These are phyloP conservation scores for Arctostaphylos glauca DNA, from an alignment of 148 eudicot genomes.

Conservation along the genomic window DNA sequence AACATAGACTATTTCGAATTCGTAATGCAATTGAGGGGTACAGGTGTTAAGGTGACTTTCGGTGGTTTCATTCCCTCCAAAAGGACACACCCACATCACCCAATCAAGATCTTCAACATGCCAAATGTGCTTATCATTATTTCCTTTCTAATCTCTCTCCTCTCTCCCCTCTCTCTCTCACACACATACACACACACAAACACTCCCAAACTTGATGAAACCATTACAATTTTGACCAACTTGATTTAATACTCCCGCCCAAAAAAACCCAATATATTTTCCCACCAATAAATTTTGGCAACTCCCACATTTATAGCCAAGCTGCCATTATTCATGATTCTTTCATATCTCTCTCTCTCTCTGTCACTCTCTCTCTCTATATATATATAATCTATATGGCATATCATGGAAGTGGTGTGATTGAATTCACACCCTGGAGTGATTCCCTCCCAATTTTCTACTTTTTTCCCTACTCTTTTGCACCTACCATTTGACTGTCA, in stretches of 20 bases:
- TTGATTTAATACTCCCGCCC: constrained; percentile 5
- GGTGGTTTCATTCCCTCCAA: neutral
- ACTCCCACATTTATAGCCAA: neutral
- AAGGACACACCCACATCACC: neutral
- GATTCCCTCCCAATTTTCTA: neutral
- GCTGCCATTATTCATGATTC: neutral
- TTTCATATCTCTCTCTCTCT: no score
- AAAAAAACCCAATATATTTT: neutral
- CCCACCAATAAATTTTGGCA: neutral
- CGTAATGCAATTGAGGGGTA: neutral
- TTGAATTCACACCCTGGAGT: neutral
- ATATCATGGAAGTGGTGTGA: neutral
- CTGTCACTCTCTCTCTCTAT: no score
- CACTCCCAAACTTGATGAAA: neutral
- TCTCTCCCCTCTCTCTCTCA: neutral
- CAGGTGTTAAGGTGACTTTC: neutral
- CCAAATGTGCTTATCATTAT: neutral
- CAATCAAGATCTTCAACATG: neutral
- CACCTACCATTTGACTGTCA: neutral
- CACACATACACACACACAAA: neutral
- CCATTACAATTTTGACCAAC: neutral
- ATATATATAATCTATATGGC: neutral
- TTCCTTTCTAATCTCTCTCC: neutral
- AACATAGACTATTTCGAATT: no score
- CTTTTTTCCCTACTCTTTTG: neutral